Conservation (phyloP, 1,284 basidiomycete genomes). For the Flammula alnicola region DNA sequence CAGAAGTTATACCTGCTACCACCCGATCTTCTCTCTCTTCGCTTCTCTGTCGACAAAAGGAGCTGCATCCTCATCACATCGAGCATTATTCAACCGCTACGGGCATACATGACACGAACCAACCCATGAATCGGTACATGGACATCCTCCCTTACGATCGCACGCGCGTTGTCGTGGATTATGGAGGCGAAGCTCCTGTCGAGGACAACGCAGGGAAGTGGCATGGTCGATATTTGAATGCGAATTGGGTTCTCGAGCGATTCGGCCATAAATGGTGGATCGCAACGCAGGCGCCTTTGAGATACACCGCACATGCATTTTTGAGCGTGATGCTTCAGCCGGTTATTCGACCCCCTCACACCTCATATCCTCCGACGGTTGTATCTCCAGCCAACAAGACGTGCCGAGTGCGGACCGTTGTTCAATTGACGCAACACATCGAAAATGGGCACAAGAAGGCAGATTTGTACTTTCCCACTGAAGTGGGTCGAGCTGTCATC, state of each 20-base stretch:
- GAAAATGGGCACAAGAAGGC: constrained; percentile 75
- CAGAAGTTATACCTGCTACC: constrained; percentile 18
- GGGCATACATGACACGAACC: constrained; percentile 50
- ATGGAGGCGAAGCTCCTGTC: constrained; percentile 16
- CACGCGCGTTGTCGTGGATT: constrained; percentile 63
- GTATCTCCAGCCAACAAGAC: constrained; percentile 19
- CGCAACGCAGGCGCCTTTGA: constrained; percentile 80
- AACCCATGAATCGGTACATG: constrained; percentile 66
- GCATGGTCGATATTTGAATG: constrained; percentile 72
- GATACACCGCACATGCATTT: constrained; percentile 71
- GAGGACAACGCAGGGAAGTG: constrained; percentile 19
- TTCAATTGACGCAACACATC: constrained; percentile 75
- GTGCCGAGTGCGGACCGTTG: constrained; percentile 68
- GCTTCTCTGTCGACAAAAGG: constrained; percentile 15
- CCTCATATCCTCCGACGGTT: constrained; percentile 12
- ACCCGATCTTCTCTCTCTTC: constrained; percentile 8
- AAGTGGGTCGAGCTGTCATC: constrained; percentile 57
- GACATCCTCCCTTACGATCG: constrained; percentile 81
- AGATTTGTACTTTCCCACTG: constrained; percentile 72
- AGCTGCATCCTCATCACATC: constrained; percentile 25
- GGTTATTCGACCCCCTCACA: constrained; percentile 42
- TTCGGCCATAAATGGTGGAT: constrained; percentile 81
- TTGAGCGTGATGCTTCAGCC: constrained; percentile 68
- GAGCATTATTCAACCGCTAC: constrained; percentile 60
- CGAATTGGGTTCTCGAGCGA: constrained; percentile 79